phyloP scores from a whole-genome alignment of 2,329 filamentous ascomycete species.

The Fusarium paranaense region DNA sequence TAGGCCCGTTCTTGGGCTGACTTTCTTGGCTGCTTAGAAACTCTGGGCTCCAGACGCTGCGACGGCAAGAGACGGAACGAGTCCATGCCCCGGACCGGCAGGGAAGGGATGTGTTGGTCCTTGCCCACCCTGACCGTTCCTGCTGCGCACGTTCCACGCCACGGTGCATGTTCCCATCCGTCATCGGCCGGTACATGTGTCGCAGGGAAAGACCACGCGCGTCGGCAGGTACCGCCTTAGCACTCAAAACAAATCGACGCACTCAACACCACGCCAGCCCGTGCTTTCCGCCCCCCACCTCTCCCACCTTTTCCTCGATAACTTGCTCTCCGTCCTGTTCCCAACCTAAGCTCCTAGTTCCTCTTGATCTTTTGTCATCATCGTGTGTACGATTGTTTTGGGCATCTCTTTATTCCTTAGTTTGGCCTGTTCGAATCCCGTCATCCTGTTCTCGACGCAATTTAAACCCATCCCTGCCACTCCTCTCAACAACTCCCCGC shows the following conservation, averaged over 20 bases:
- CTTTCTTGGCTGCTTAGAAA: background rate
- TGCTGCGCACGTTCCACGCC: constrained; percentile 32
- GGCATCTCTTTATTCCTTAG: background rate
- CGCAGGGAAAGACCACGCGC: background rate
- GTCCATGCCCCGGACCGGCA: background rate
- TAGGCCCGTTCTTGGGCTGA: background rate
- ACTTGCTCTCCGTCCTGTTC: constrained; percentile 1
- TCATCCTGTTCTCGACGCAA: background rate
- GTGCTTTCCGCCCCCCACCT: constrained; percentile 24
- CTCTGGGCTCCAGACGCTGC: background rate
- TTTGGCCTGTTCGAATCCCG: background rate
- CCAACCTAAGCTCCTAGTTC: constrained; percentile 5
- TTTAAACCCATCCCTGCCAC: background rate
- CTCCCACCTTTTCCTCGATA: constrained; percentile 16
- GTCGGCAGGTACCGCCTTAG: constrained; percentile 15
- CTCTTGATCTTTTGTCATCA: constrained; percentile 19
- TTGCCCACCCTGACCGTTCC: constrained; percentile 35
- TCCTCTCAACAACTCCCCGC: constrained; percentile 33
- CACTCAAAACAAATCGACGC: constrained; percentile 5
- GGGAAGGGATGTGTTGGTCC: constrained; percentile 6
- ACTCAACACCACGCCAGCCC: constrained; percentile 34
- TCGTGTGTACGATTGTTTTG: background rate
- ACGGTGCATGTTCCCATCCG: constrained; percentile 13
- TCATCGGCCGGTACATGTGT: constrained; percentile 11
- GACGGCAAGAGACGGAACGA: constrained; percentile 26